Conservation (phyloP, 2,329 filamentous ascomycete species). For the Fusarium redolens region DNA sequence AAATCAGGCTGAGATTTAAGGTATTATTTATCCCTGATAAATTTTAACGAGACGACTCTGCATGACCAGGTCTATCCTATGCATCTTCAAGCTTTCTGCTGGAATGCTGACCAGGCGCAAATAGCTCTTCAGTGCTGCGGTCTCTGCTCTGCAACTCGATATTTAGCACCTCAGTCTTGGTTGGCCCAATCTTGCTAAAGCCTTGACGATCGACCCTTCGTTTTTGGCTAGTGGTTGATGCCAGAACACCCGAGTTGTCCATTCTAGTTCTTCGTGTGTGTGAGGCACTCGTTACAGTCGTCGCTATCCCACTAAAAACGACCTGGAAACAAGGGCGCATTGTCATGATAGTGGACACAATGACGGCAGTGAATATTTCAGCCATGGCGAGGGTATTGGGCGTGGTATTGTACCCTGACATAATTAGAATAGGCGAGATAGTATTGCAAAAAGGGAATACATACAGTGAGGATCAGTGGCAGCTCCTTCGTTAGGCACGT, state of each 20-base stretch:
- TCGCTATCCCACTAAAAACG: not conserved
- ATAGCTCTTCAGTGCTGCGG: not conserved
- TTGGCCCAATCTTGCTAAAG: not conserved
- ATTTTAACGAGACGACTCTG: not conserved
- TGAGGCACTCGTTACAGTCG: not conserved
- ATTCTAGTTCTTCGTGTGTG: not conserved
- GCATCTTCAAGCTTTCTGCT: not conserved
- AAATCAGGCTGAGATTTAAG: not conserved
- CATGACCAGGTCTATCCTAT: not conserved
- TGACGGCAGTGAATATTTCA: conserved; percentile 1
- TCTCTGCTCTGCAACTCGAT: conserved; percentile 1
- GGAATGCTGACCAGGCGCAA: not conserved
- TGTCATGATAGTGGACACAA: conserved; percentile 2
- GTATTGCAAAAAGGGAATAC: fast-evolving
- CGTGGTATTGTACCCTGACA: not conserved
- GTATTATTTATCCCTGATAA: not conserved
- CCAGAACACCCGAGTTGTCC: not conserved
- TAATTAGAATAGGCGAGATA: fast-evolving
- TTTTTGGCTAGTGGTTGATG: not conserved
- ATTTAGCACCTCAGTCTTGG: not conserved
- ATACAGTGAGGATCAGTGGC: conserved; percentile 1
- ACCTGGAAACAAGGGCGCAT: conserved; percentile 7
- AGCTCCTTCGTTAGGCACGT: not conserved
- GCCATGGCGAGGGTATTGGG: conserved; percentile 7
- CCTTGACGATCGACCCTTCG: conserved; percentile 1